Conservation (phyloP, 2,329 filamentous ascomycete species). For the Claviceps paspali region DNA sequence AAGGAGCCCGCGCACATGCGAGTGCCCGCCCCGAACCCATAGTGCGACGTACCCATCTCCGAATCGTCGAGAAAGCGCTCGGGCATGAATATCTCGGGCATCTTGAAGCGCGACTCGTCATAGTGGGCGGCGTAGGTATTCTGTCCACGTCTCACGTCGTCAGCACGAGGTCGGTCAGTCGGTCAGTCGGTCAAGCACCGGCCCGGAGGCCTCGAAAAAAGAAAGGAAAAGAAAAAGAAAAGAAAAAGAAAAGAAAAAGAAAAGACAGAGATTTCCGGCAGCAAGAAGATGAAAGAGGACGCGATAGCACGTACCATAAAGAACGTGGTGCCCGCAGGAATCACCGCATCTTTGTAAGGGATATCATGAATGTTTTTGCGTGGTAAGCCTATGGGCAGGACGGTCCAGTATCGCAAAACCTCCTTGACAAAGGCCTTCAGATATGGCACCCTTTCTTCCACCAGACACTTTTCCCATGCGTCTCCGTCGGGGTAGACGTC, state of each 20-base stretch:
- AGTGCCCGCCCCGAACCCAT: slow-evolving; percentile 46
- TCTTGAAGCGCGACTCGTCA: slow-evolving; percentile 51
- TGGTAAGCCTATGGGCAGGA: slow-evolving; percentile 66
- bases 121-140: slow-evolving; percentile 65
- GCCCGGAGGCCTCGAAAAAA: too few relatives aligned
- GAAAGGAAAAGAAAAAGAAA: neutral
- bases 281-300: too few relatives aligned
- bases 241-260: too few relatives aligned
- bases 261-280: too few relatives aligned
- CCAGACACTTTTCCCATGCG: slow-evolving; percentile 58
- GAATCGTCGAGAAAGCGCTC: slow-evolving; percentile 50
- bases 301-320: slow-evolving; percentile 45
- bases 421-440: slow-evolving; percentile 68
- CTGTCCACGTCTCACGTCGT: slow-evolving; percentile 19
- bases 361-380: slow-evolving; percentile 59
- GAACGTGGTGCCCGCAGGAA: slow-evolving; percentile 64
- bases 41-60: slow-evolving; percentile 42
- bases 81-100: slow-evolving; percentile 47
- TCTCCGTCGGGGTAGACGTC: slow-evolving; percentile 57
- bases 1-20: slow-evolving; percentile 50
- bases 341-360: slow-evolving; percentile 46
- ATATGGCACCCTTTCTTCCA: slow-evolving; percentile 64
- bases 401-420: slow-evolving; percentile 61
- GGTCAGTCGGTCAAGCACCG: neutral
- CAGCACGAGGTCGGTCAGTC: neutral